Conservation (phyloP, 2,329 filamentous ascomycete species). For the Pseudogymnoascus sp. region DNA sequence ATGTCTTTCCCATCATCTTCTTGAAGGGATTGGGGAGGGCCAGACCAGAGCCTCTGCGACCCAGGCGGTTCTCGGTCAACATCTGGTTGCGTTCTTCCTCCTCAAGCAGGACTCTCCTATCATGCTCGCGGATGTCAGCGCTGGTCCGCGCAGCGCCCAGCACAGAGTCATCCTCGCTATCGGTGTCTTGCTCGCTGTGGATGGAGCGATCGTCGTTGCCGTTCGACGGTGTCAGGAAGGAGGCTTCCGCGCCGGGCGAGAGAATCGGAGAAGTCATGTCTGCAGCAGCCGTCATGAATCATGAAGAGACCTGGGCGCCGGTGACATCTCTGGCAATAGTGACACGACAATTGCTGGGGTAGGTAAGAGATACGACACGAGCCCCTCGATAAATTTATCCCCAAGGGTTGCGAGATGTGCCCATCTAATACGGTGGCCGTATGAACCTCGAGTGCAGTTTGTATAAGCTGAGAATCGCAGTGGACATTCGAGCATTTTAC, state of each 20-base stretch:
- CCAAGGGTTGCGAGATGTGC: not conserved
- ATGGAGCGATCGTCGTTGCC: not conserved
- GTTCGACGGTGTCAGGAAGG: not conserved
- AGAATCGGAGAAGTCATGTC: not conserved
- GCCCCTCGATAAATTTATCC: conserved; percentile 6
- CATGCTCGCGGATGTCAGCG: conserved; percentile 60
- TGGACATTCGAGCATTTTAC: no score
- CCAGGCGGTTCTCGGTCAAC: conserved; percentile 43
- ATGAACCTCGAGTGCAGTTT: not conserved
- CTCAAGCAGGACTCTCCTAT: conserved; percentile 63
- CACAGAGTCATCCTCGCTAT: conserved; percentile 68
- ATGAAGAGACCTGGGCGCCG: not conserved
- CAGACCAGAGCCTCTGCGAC: conserved; percentile 27
- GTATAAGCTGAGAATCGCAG: not conserved
- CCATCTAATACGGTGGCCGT: not conserved
- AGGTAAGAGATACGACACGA: not conserved
- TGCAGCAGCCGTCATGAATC: not conserved
- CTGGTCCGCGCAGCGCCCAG: conserved; percentile 58
- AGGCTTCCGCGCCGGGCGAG: not conserved
- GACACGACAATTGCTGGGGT: not conserved
- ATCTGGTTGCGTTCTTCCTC: conserved; percentile 63
- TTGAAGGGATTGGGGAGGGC: conserved; percentile 32
- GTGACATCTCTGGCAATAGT: not conserved
- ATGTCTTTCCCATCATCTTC: conserved; percentile 27
- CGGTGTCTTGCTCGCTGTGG: conserved; percentile 64